A percentile compares a stretch with the other conserved stretches of the same genome.
Conservation (phyloP, 805 yeast species). For the Alloascoidea africana region DNA sequence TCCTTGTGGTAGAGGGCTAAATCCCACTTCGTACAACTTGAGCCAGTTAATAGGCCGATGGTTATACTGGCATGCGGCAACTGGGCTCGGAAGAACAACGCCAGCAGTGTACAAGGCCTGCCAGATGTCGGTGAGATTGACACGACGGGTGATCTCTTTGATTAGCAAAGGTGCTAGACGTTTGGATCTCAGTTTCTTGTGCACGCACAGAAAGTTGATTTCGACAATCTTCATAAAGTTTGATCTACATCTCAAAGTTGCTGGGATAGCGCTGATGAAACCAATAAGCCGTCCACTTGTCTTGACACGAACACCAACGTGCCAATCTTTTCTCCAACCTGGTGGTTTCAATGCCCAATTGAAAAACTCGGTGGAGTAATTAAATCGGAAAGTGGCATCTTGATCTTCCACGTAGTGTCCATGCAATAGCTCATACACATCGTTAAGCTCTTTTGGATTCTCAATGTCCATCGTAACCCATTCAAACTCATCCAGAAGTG, state of each 20-base stretch:
- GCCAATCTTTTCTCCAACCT: slow-evolving; percentile 83
- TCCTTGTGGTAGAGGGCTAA: slow-evolving; percentile 61
- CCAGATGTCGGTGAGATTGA: slow-evolving; percentile 76
- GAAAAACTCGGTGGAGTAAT: slow-evolving; percentile 69
- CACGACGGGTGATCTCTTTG: slow-evolving; percentile 87
- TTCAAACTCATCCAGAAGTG: slow-evolving; percentile 66
- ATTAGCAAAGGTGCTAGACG: slow-evolving; percentile 89
- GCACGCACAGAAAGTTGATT: slow-evolving; percentile 87
- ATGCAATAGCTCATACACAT: slow-evolving; percentile 65
- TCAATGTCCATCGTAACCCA: slow-evolving; percentile 72
- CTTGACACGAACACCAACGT: slow-evolving; percentile 82
- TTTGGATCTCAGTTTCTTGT: slow-evolving; percentile 85
- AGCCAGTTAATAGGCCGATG: slow-evolving; percentile 93
- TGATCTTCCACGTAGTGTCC: slow-evolving; percentile 92
- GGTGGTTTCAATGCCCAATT: slow-evolving; percentile 93
- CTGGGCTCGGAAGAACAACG: slow-evolving; percentile 81
- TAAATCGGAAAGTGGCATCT: slow-evolving; percentile 84
- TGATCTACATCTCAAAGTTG: slow-evolving; percentile 44
- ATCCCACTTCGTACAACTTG: slow-evolving; percentile 80
- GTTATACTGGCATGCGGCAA: slow-evolving; percentile 74
- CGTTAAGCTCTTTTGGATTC: slow-evolving; percentile 42
- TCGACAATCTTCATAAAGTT: slow-evolving; percentile 54
- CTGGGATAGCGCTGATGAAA: slow-evolving; percentile 84
- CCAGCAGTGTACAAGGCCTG: slow-evolving; percentile 96
- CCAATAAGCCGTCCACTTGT: slow-evolving; percentile 70